phyloP scores from a whole-genome alignment of 116 monocot species.

The Zostera marina region DNA sequence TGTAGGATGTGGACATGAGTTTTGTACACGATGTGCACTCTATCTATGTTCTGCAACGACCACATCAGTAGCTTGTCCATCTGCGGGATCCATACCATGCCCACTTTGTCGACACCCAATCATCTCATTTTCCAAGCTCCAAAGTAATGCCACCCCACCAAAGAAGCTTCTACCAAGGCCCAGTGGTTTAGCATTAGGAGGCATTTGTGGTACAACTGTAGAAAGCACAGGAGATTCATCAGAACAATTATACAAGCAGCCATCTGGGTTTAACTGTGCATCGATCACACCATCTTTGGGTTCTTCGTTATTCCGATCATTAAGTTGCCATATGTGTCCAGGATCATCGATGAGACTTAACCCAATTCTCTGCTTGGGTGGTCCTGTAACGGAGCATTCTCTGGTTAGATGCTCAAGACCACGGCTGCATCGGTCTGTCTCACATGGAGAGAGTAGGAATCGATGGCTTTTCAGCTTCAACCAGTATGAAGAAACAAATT shows the following conservation, averaged over 20 bases:
- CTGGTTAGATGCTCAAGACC: constrained; percentile 35
- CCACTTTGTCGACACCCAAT: constrained; percentile 59
- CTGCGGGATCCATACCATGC: constrained; percentile 55
- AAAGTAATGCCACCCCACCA: constrained; percentile 14
- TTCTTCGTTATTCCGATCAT: constrained; percentile 34
- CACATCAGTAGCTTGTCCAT: constrained; percentile 22
- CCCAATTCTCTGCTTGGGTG: constrained; percentile 51
- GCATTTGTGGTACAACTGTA: constrained; percentile 33
- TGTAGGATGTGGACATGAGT: constrained; percentile 77
- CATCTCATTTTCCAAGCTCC: constrained; percentile 33
- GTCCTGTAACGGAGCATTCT: constrained; percentile 26
- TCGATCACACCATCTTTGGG: constrained; percentile 17
- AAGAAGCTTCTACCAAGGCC: constrained; percentile 19
- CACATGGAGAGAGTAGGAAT: constrained; percentile 8
- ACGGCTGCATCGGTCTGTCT: constrained; percentile 7
- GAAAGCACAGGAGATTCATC: not conserved
- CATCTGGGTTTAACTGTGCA: constrained; percentile 26
- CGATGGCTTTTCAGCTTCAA: constrained; percentile 22
- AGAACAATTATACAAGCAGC: constrained; percentile 20
- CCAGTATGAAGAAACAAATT: not conserved
- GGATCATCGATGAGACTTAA: constrained; percentile 52
- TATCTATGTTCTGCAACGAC: constrained; percentile 67
- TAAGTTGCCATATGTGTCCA: constrained; percentile 60
- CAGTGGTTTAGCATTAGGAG: constrained; percentile 33
- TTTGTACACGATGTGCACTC: constrained; percentile 77